Evolutionary conservation across 768 basidiomycete genomes (phyloP).

Genomic region (Phylloporus arenicola): DNA sequence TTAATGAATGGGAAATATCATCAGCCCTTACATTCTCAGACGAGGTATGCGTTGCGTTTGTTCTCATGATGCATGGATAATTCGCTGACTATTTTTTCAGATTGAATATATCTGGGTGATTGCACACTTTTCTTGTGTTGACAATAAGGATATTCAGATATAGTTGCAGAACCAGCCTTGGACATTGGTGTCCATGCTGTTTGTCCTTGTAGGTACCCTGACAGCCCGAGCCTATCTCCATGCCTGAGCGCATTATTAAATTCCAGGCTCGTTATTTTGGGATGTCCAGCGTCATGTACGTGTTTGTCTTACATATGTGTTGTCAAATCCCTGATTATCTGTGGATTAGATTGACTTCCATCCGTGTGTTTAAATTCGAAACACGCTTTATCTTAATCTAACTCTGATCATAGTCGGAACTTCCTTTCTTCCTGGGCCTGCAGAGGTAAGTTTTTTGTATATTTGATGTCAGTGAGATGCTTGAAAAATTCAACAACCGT

Average conservation of each 20-base stretch:
- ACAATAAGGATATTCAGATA: not conserved
- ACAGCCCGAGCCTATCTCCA: not conserved
- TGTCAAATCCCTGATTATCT: not conserved
- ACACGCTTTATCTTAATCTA: no score
- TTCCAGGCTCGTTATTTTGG: not conserved
- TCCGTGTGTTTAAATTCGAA: not conserved
- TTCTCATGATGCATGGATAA: no score
- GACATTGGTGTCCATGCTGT: not conserved
- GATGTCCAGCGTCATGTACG: not conserved
- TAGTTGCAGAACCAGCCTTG: not conserved
- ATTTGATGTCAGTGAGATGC: not conserved
- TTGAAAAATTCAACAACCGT: not conserved
- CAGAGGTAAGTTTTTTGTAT: no score
- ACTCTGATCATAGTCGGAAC: no score
- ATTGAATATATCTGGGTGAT: not conserved
- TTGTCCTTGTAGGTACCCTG: not conserved
- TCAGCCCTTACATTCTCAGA: no score
- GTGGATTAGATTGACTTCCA: not conserved
- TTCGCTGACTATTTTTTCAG: not conserved
- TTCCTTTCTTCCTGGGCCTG: no score
- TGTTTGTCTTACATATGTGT: not conserved
- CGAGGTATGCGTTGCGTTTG: no score
- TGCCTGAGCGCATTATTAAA: not conserved
- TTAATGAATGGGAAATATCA: no score
- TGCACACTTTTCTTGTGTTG: not conserved